phyloP scores from a whole-genome alignment of 2,329 filamentous ascomycete species.

The Arthrobotrys iridis region DNA sequence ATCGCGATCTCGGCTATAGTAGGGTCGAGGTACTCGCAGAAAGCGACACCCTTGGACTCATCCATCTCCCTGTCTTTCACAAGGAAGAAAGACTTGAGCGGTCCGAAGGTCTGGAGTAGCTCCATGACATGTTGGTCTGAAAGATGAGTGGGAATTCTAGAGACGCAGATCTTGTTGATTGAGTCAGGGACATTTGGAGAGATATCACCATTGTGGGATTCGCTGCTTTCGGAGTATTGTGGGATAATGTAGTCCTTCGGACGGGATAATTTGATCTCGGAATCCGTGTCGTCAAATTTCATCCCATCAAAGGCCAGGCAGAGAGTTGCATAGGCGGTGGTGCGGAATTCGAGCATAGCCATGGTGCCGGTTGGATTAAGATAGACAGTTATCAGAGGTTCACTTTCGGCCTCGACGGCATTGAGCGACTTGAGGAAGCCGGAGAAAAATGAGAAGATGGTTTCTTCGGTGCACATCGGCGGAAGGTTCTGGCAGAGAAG shows the following conservation, averaged over 20 bases:
- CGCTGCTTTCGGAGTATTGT: slow-evolving; percentile 87
- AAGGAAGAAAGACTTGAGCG: slow-evolving; percentile 88
- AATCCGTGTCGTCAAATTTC: slow-evolving; percentile 76
- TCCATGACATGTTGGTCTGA: slow-evolving; percentile 92
- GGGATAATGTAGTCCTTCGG: slow-evolving; percentile 74
- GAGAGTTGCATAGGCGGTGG: slow-evolving; percentile 85
- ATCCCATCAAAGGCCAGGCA: slow-evolving; percentile 90
- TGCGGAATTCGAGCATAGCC: slow-evolving; percentile 90
- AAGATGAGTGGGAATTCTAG: slow-evolving; percentile 87
- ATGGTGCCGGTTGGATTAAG: slow-evolving; percentile 81
- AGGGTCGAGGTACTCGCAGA: slow-evolving; percentile 90
- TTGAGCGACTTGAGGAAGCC: slow-evolving; percentile 97
- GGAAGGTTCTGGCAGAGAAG: slow-evolving; percentile 88
- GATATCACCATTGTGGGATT: slow-evolving; percentile 78
- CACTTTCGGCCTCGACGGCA: slow-evolving; percentile 85
- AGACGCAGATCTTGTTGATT: slow-evolving; percentile 92
- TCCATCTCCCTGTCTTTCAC: slow-evolving; percentile 87
- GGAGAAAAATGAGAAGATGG: slow-evolving; percentile 87
- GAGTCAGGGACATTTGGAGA: slow-evolving; percentile 87
- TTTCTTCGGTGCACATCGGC: slow-evolving; percentile 76
- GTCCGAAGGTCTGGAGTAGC: slow-evolving; percentile 87
- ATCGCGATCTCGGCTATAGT: slow-evolving; percentile 81
- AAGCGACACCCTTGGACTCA: slow-evolving; percentile 91
- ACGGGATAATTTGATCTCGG: slow-evolving; percentile 56
- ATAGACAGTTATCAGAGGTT: slow-evolving; percentile 75